Percentiles rank a stretch among this genome's conserved stretches.
These are phyloP conservation scores for Antitrichia curtipendula DNA, from an alignment of 225 moss, liverwort and hornwort genomes.

Conservation along the genomic window DNA sequence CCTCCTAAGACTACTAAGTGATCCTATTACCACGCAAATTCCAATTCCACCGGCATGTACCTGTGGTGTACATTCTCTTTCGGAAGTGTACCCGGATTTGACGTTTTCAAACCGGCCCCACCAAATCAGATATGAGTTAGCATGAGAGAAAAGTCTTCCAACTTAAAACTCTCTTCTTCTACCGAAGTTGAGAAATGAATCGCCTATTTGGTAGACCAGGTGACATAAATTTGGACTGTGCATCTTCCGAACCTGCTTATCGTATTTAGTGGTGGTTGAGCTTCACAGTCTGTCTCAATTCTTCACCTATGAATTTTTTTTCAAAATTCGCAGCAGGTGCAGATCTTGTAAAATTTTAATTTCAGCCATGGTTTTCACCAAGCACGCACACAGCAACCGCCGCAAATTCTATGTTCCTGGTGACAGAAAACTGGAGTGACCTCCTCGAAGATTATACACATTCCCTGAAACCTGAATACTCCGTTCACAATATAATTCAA, in stretches of 20 bases:
- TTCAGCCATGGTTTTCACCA: neutral
- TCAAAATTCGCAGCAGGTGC: neutral
- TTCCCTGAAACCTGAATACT: too few species aligned
- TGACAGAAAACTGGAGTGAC: neutral
- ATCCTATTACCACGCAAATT: neutral
- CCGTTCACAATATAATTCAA: neutral
- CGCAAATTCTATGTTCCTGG: too few species aligned
- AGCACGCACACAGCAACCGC: neutral
- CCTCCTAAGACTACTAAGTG: neutral
- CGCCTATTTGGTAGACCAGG: neutral
- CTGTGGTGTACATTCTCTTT: neutral
- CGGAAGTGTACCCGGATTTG: neutral
- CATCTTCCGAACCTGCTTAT: neutral
- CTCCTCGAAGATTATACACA: too few species aligned
- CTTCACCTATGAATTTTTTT: neutral
- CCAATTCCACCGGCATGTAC: neutral
- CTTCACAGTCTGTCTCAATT: neutral
- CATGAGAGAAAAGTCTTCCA: neutral
- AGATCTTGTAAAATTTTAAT: neutral
- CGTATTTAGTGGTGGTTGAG: neutral
- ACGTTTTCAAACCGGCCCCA: neutral
- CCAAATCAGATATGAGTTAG: neutral
- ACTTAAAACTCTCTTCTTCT: neutral
- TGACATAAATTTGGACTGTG: neutral
- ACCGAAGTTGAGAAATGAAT: neutral